Conservation (phyloP, 2,329 filamentous ascomycete species). For the Curvularia sp. region DNA sequence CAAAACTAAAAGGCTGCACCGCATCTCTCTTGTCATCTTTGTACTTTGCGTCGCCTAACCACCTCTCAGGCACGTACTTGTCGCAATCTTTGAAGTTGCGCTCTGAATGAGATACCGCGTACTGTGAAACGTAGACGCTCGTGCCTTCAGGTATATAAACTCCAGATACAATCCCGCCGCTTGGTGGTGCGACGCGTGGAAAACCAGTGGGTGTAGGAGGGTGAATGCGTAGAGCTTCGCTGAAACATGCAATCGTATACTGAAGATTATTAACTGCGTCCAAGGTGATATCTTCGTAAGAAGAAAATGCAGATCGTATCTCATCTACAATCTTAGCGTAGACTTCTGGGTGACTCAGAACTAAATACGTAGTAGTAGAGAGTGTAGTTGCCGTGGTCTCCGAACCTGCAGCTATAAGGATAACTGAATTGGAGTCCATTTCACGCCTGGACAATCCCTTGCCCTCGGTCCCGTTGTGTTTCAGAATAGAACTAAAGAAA, state of each 20-base stretch:
- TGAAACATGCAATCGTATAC: background rate
- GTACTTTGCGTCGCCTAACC: background rate
- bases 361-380: background rate
- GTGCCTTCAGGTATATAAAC: background rate
- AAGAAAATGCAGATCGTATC: background rate
- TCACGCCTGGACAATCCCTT: background rate
- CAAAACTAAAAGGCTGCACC: background rate
- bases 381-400: constrained; percentile 2
- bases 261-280: background rate
- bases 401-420: background rate
- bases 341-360: background rate
- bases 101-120: background rate
- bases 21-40: background rate
- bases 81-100: background rate
- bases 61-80: background rate
- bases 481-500: background rate
- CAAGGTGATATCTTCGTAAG: background rate
- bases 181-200: background rate
- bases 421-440: background rate
- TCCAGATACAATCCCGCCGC: background rate
- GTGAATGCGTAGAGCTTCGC: background rate
- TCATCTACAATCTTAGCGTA: background rate
- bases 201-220: background rate
- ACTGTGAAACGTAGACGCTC: background rate
- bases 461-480: background rate